A percentile compares a stretch with the other conserved stretches of the same genome.
phyloP scores from a whole-genome alignment of 768 basidiomycete species.

The Rubroboletus pulcherrimus region DNA sequence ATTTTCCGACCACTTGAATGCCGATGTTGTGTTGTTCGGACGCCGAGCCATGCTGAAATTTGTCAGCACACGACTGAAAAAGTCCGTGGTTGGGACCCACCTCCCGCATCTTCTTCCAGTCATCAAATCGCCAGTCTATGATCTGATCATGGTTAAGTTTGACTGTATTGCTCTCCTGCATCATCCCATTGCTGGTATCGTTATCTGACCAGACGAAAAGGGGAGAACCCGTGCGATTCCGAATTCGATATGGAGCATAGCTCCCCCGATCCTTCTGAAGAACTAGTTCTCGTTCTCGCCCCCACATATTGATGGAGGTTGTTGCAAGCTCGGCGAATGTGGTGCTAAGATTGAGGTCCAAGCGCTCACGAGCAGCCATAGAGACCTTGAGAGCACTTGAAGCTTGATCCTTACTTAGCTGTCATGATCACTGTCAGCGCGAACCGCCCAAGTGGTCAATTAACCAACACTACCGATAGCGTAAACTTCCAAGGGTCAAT shows the following conservation, averaged over 20 bases:
- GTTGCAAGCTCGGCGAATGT: constrained; percentile 84
- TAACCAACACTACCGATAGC: constrained; percentile 45
- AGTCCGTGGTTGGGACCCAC: constrained; percentile 37
- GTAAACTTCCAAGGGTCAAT: constrained; percentile 96
- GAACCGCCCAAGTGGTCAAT: not conserved
- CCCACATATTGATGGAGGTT: constrained; percentile 68
- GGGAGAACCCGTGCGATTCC: constrained; percentile 85
- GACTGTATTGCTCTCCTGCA: constrained; percentile 47
- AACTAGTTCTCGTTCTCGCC: constrained; percentile 67
- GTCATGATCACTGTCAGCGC: constrained; percentile 10
- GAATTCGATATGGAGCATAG: constrained; percentile 90
- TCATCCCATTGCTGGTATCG: constrained; percentile 46
- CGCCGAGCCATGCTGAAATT: constrained; percentile 38
- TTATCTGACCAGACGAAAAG: constrained; percentile 83
- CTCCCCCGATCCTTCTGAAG: constrained; percentile 77
- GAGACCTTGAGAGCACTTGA: constrained; percentile 54
- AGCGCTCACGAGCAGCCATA: constrained; percentile 71
- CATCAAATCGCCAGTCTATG: constrained; percentile 95
- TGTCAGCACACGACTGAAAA: not conserved
- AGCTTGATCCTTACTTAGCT: constrained; percentile 54
- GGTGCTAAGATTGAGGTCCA: constrained; percentile 89
- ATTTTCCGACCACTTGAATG: constrained; percentile 76
- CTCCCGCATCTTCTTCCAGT: constrained; percentile 92
- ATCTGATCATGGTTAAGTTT: constrained; percentile 71
- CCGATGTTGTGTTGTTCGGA: constrained; percentile 82